Percentiles rank a stretch among this genome's conserved stretches.
Evolutionary conservation across 805 yeast genomes (phyloP).

Genomic region (Candida multigemmis): DNA sequence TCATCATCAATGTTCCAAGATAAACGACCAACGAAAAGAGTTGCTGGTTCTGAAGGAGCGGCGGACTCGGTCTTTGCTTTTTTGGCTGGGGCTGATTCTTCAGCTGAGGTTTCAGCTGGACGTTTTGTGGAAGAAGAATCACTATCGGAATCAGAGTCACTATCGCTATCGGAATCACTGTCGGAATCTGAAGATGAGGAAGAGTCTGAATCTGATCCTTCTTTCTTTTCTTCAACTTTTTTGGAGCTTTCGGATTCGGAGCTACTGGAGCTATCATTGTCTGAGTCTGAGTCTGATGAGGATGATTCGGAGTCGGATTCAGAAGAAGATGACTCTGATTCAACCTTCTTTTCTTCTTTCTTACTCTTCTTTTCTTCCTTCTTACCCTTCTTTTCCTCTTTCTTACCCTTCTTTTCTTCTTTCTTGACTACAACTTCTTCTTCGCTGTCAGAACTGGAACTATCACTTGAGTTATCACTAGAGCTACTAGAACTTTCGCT

Average conservation of each 20-base stretch:
- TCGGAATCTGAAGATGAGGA: slow-evolving; percentile 15
- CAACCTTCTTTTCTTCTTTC: slow-evolving; percentile 6
- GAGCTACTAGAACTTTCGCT: slow-evolving; percentile 1
- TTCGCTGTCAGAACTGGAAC: slow-evolving; percentile 1
- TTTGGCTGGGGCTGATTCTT: slow-evolving; percentile 35
- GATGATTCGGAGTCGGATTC: slow-evolving; percentile 17
- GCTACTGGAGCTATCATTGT: slow-evolving; percentile 21
- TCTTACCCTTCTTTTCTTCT: slow-evolving; percentile 15
- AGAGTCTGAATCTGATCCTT: slow-evolving; percentile 11
- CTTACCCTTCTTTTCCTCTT: slow-evolving; percentile 14
- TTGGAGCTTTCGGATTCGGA: slow-evolving; percentile 15
- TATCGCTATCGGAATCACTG: slow-evolving; percentile 15
- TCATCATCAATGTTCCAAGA: slow-evolving; percentile 97
- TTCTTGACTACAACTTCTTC: slow-evolving; percentile 5
- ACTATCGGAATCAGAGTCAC: slow-evolving; percentile 13
- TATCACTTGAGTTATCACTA: slow-evolving; percentile 1
- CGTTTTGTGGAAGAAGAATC: slow-evolving; percentile 25
- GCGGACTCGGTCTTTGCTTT: slow-evolving; percentile 42
- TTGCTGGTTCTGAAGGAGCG: slow-evolving; percentile 77
- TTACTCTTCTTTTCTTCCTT: slow-evolving; percentile 9
- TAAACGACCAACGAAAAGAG: slow-evolving; percentile 92
- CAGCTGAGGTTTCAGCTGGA: slow-evolving; percentile 23
- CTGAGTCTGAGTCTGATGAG: slow-evolving; percentile 9
- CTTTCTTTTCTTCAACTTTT: slow-evolving; percentile 4
- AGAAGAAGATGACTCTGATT: slow-evolving; percentile 9